phyloP scores from a whole-genome alignment of 1,284 basidiomycete genomes.

The Anthracocystis setariae region DNA sequence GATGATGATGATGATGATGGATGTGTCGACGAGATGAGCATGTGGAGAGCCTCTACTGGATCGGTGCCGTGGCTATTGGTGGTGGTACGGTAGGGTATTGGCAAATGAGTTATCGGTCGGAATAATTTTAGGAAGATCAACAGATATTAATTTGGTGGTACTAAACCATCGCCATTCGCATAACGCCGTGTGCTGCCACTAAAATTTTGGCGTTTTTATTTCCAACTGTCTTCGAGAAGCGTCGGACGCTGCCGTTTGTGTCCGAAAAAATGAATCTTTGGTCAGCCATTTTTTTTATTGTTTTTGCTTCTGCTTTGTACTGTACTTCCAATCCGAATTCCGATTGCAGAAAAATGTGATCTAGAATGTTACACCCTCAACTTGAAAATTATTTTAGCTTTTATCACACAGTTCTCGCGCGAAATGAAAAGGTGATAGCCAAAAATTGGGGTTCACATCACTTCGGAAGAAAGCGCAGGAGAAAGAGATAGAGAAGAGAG shows the following conservation, averaged over 20 bases:
- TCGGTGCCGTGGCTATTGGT: neutral
- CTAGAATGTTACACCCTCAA: neutral
- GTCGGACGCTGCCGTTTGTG: slow-evolving; percentile 4
- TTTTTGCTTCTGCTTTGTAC: too few relatives aligned
- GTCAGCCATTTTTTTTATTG: neutral
- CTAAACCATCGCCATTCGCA: slow-evolving; percentile 3
- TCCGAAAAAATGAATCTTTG: slow-evolving; percentile 5
- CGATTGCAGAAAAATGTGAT: neutral
- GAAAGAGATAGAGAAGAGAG: too few relatives aligned
- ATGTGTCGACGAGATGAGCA: too few relatives aligned
- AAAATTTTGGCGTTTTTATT: too few relatives aligned
- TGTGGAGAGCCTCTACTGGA: too few relatives aligned
- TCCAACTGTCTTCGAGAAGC: too few relatives aligned
- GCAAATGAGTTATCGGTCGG: neutral
- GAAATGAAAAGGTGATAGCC: slow-evolving; percentile 2
- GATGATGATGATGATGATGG: too few relatives aligned
- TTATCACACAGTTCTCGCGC: slow-evolving; percentile 5
- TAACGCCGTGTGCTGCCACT: slow-evolving; percentile 20
- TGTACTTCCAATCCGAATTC: neutral
- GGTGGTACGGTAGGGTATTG: neutral
- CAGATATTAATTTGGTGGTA: slow-evolving; percentile 2
- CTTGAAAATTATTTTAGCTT: neutral
- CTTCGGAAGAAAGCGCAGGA: neutral
- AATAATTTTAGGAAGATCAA: slow-evolving; percentile 4
- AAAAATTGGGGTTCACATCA: slow-evolving; percentile 1